A percentile compares a stretch with the other conserved stretches of the same genome.
These are phyloP conservation scores for Tuber aestivum DNA, from an alignment of 495 filamentous ascomycete genomes.

Conservation along the genomic window DNA sequence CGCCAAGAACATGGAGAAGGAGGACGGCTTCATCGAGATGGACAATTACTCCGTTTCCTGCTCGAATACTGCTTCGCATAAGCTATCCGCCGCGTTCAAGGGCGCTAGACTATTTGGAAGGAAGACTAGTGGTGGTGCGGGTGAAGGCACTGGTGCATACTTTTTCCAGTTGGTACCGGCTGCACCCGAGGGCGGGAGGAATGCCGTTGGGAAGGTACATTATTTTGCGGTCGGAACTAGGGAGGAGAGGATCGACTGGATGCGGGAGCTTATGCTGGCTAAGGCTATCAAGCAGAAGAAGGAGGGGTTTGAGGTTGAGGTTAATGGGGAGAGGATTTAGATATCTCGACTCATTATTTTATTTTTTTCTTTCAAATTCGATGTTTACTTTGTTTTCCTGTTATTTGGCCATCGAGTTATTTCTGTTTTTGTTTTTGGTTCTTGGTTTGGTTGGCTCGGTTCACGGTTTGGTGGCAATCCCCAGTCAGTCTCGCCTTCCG, in stretches of 20 bases:
- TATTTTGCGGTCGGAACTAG: slow-evolving; percentile 83
- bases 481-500: neutral
- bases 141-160: slow-evolving; percentile 60
- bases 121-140: slow-evolving; percentile 48
- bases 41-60: slow-evolving; percentile 94
- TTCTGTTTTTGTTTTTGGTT: neutral
- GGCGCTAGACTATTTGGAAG: slow-evolving; percentile 63
- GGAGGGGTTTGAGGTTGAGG: slow-evolving; percentile 68
- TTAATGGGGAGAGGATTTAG: slow-evolving; percentile 77
- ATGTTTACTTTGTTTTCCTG: neutral
- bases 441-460: neutral
- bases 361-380: slow-evolving; percentile 23
- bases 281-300: slow-evolving; percentile 79
- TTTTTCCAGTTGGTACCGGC: slow-evolving; percentile 86
- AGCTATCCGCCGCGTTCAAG: slow-evolving; percentile 83
- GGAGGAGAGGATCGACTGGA: slow-evolving; percentile 94
- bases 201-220: slow-evolving; percentile 66
- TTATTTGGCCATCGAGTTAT: neutral
- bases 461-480: neutral
- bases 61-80: slow-evolving; percentile 64
- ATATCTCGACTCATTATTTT: slow-evolving; percentile 24
- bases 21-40: slow-evolving; percentile 79
- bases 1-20: slow-evolving; percentile 59
- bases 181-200: slow-evolving; percentile 52
- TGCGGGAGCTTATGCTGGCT: slow-evolving; percentile 94